Evolutionary conservation across 345 rosid genomes (phyloP), one percentile per base, ranked within the genome.

Genomic region (Adansonia digitata): DNA sequence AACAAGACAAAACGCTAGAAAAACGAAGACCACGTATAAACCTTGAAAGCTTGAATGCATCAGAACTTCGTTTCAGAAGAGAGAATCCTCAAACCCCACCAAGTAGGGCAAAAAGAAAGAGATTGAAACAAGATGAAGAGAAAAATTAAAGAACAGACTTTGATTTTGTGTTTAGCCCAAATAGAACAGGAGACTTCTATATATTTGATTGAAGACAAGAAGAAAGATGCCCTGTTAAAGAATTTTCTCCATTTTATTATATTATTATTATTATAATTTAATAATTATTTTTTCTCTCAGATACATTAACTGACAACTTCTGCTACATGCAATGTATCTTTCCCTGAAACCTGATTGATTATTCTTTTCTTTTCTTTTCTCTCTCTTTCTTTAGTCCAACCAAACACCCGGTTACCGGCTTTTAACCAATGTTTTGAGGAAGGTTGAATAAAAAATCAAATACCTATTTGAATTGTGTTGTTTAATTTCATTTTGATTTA

Each of bases 311-410:
- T 71, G 71, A 75, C 78, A 78, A 20, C 81, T 65, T 53, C 74
- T 10, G 35, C 73, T 24, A 70, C 79, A 80, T 86, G 86, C 90
- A 86, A 69, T 86, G 90, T 66, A 86, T 83, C 78, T 79, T 68
- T 62, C 61, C 66, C 0, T n/a, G 39, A 7, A 72, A 39, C 34
- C 20, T 52, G 64, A 72, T 84, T 52, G 64, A 72, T 84, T 73
- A 20, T 40, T 65, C 5, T 40, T 63, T 62, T 35, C 26, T 7
- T 11, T 64, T 39, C 45, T 0, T 18, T 48, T 27, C 75, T 75
- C 79, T 57, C 11, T 39, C 62, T 72, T 39, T 26, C 55, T 55
- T 53, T 68, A 60, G 71, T 74, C 70, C 61, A 77, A 69, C 67
- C 74, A 75, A 72, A 40, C 56, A 56, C 69, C 80, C 40, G 68